Base-by-base conservation (phyloP, 805 yeast species). In the Spathaspora girioi region DNA sequence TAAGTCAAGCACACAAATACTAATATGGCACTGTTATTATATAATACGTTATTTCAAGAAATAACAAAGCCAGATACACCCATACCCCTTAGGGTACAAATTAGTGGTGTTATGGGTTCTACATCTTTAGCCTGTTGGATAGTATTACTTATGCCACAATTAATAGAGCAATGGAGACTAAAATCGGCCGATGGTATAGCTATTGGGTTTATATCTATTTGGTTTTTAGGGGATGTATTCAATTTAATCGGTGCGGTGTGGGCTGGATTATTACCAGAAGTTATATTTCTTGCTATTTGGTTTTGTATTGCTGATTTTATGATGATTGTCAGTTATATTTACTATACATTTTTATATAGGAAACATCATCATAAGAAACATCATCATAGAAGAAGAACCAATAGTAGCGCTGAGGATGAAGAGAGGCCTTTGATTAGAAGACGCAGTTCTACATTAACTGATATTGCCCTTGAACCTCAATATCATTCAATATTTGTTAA, bases 61-160 rank as follows among this genome's bases (percentile, higher is more conserved):
- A 35, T 35, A 35, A 35, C 40, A 35, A 14, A 35, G 17, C 40
- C 40, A 3, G 40, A 35, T 35, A 35, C 40, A 35, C 17, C 40
- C 17, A 35, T 35, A 35, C 45, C 55, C 12, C 48, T 49, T 20
- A 19, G 54, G n/a, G 35, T 38, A 3, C 53, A 51, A 43, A 66
- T 82, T 27, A 81, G 89, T 3, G 87, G 88, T 1, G 68, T 84
- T 2, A 77, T 83, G 63, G 93, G 93, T 1, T 83, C 89, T 11
- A 78, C 87, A 8, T 80, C 85, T 31, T 75, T 87, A 42, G 90
- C 93, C 0, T 85, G 93, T 64, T 88, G 92, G 91, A 77, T 88
- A 11, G 91, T 87, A 12, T 68, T 87, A 41, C 75, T 87, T 52
- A 69, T 88, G 57, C 94, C 96, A 0, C 96, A 87, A 64, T 75